These are phyloP conservation scores for Drechslerella coelobrocha DNA, from an alignment of 2,329 filamentous ascomycete species.

Conservation along the genomic window DNA sequence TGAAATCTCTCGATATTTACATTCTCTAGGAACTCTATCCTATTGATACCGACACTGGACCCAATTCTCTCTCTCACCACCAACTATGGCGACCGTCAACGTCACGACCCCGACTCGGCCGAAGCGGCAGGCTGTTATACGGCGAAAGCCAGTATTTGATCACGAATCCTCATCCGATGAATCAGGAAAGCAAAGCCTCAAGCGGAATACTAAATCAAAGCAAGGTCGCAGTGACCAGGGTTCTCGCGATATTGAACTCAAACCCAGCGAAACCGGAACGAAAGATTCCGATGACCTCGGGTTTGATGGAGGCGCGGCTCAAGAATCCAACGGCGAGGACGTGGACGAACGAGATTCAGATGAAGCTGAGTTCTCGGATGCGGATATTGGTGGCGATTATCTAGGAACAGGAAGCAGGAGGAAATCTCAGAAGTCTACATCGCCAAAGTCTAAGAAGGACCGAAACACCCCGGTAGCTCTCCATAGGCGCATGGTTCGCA, in stretches of 20 bases:
- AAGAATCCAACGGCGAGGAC: neutral
- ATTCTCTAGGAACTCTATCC: neutral
- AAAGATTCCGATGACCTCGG: conserved; percentile 27
- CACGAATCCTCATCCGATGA: conserved; percentile 28
- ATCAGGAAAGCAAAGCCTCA: neutral
- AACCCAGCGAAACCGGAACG: conserved; percentile 15
- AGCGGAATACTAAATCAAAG: conserved; percentile 1
- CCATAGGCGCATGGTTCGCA: conserved; percentile 38
- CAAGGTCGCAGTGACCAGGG: neutral
- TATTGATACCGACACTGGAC: neutral
- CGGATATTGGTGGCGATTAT: neutral
- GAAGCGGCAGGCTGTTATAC: conserved; percentile 24
- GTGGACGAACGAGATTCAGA: conserved; percentile 21
- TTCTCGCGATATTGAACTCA: conserved; percentile 24
- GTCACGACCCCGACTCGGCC: conserved; percentile 10
- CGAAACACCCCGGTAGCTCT: conserved; percentile 34
- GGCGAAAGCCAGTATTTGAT: conserved; percentile 23
- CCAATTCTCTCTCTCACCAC: neutral
- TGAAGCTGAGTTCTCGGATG: conserved; percentile 24
- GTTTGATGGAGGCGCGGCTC: conserved; percentile 1
- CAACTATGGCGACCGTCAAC: neutral
- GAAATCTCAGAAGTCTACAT: neutral
- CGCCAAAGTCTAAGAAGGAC: conserved; percentile 23
- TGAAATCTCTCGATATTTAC: conserved; percentile 1
- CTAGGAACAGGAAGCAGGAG: neutral